These are phyloP conservation scores for Phytophthora megakarya DNA, from an alignment of 352 stramenopile genomes.

Conservation along the genomic window DNA sequence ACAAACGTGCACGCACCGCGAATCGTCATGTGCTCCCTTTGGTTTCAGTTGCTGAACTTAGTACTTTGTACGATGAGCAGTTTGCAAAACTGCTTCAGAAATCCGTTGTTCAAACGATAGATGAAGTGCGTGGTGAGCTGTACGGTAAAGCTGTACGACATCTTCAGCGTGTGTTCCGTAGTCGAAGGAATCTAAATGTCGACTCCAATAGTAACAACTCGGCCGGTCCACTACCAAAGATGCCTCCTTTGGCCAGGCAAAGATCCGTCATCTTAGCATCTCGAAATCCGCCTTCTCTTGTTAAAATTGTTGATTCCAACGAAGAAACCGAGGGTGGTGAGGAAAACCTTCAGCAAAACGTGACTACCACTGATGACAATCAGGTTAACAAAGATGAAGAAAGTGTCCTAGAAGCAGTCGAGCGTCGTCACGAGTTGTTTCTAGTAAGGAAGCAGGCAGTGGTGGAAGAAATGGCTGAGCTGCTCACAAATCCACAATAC, in stretches of 20 bases:
- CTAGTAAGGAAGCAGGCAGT: conserved; percentile 27
- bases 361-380: conserved; percentile 4
- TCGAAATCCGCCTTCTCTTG: conserved; percentile 18
- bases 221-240: conserved; percentile 15
- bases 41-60: conserved; percentile 50
- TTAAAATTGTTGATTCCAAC: conserved; percentile 21
- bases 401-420: conserved; percentile 5
- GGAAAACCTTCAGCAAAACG: conserved; percentile 15
- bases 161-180: conserved; percentile 73
- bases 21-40: conserved; percentile 64
- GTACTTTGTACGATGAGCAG: conserved; percentile 45
- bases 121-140: conserved; percentile 62
- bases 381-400: conserved; percentile 14
- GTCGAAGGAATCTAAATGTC: conserved; percentile 29
- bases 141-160: conserved; percentile 64
- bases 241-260: conserved; percentile 26
- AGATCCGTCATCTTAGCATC: conserved; percentile 17
- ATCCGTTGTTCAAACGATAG: conserved; percentile 49
- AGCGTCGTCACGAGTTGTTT: conserved; percentile 28
- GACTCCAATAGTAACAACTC: conserved; percentile 5
- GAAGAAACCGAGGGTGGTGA: conserved; percentile 6
- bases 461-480: conserved; percentile 31
- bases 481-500: conserved; percentile 33
- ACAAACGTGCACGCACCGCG: conserved; percentile 66
- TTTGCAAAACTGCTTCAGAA: conserved; percentile 56